Evolutionary conservation across 169 alveolate genomes (phyloP).

Genomic region (Plasmodium falciparum): DNA sequence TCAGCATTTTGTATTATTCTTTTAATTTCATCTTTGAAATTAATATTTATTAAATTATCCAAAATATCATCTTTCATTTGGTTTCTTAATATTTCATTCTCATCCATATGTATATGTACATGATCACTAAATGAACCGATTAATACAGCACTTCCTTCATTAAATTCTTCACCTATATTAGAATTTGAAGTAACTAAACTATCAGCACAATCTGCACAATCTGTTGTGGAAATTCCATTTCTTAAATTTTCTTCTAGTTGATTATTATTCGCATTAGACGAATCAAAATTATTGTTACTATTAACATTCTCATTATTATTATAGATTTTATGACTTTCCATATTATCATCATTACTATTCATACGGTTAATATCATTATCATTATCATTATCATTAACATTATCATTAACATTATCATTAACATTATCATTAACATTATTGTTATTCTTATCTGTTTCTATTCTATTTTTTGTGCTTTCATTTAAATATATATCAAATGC

Average conservation of each 20-base stretch:
- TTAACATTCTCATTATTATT: not conserved
- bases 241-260: not conserved
- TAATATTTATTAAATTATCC: constrained; percentile 7
- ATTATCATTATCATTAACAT: too few species aligned
- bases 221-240: too few species aligned
- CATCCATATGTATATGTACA: too few species aligned
- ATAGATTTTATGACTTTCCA: not conserved
- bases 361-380: not conserved
- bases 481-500: constrained; percentile 40
- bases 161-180: too few species aligned
- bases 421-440: not conserved
- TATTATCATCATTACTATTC: not conserved
- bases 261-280: too few species aligned
- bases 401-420: not conserved
- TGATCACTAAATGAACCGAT: too few species aligned
- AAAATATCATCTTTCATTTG: not conserved
- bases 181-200: too few species aligned
- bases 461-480: constrained; percentile 11
- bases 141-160: too few species aligned
- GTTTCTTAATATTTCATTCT: not conserved
- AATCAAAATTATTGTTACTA: not conserved
- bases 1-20: constrained; percentile 9
- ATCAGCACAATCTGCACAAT: too few species aligned
- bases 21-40: constrained; percentile 42
- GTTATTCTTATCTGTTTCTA: not conserved